Evolutionary conservation across 805 yeast species (phyloP), one percentile per base, ranked within the genome.

Genomic region (Maudiozyma pseudohumilis): DNA sequence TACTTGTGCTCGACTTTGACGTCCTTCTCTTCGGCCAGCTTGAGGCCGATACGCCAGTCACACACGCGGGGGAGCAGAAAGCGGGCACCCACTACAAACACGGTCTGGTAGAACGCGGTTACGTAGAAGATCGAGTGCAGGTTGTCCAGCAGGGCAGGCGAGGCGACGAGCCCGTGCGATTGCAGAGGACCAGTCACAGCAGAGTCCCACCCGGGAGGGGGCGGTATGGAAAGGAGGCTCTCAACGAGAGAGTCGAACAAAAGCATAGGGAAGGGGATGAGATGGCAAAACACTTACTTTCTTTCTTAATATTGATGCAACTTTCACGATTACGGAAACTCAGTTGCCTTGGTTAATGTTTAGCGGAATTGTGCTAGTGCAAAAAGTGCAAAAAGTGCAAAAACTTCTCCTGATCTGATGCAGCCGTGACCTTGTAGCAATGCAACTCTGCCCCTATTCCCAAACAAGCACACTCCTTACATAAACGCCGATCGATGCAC

Each of bases 71-170:
- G 63, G 42, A 56, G 56, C 3, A 60, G n/a, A 7, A 53, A 4
- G 41, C 44, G 43, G 9, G 43, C 45, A 26, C 59, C 55, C 17
- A 55, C 18, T 38, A 60, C 19, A 29, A 52, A 60, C 24, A 53
- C 42, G 2, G 43, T 26, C 21, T 60, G 63, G 43, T 60, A 60
- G 19, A 52, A 56, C 11, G 49, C 17, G 9, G 59, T 52, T 18
- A 56, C 49, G 40, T 48, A 55, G 1, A 58, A 5, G 11, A 57
- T 44, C 2, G 62, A 47, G 39, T 60, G 63, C 6, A 57, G 26
- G 29, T 57, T 50, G 10, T 45, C 35, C 18, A 51, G 40, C 16
- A 57, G 46, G 11, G 48, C 37, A 13, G 42, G 30, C 17, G 61
- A 54, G 10, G 38, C 21, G 17, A 56, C 36, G 17, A 47, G 18